phyloP scores from a whole-genome alignment of 2,329 filamentous ascomycete species.

The Scopulariopsis brevicaulis region DNA sequence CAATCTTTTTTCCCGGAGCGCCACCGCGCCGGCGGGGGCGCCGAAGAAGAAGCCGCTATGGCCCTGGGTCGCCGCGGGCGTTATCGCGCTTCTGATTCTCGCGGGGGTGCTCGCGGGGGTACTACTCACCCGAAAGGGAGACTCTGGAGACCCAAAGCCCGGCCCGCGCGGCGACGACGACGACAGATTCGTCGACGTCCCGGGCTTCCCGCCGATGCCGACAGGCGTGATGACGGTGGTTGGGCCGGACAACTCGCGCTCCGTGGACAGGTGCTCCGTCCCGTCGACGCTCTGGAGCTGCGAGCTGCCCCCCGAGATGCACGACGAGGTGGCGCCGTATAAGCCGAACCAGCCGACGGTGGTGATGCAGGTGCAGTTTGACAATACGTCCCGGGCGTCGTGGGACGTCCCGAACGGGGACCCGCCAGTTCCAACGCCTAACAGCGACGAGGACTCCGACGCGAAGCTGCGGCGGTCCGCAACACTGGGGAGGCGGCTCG shows the following conservation, averaged over 20 bases:
- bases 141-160: not conserved
- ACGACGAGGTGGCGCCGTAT: constrained; percentile 51
- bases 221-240: constrained; percentile 73
- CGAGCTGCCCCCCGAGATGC: constrained; percentile 67
- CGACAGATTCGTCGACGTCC: constrained; percentile 71
- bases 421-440: constrained; percentile 13
- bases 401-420: constrained; percentile 35
- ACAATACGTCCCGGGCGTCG: constrained; percentile 42
- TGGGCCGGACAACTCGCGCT: constrained; percentile 53
- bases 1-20: not conserved
- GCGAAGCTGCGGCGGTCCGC: constrained; percentile 24
- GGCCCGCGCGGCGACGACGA: constrained; percentile 7
- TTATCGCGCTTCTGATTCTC: constrained; percentile 47
- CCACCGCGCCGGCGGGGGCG: not conserved
- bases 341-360: constrained; percentile 64
- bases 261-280: constrained; percentile 58
- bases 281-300: constrained; percentile 79
- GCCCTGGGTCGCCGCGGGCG: constrained; percentile 41
- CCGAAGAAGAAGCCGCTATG: constrained; percentile 45
- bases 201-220: constrained; percentile 75
- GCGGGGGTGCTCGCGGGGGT: constrained; percentile 30
- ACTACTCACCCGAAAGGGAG: not conserved
- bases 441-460: constrained; percentile 1
- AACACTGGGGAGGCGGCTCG: constrained; percentile 20
- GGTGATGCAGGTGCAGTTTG: constrained; percentile 65